Conservation (phyloP, 2,329 filamentous ascomycete species). For the Cladosporium phlei region DNA sequence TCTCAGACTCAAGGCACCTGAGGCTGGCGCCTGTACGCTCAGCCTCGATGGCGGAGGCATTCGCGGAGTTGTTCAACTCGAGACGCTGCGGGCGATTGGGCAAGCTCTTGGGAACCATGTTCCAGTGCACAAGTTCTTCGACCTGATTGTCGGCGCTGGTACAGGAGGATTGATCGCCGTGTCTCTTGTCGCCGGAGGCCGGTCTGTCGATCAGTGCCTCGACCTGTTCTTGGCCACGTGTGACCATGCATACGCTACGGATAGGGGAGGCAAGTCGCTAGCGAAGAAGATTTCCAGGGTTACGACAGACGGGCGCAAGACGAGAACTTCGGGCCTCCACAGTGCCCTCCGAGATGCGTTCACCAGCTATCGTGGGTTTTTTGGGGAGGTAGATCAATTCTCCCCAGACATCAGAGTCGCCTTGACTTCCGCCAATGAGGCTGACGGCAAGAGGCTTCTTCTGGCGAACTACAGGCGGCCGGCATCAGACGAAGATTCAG, state of each 20-base stretch:
- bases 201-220: conserved; percentile 23
- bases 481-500: too few species aligned
- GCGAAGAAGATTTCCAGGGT: too few species aligned
- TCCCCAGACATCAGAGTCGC: too few species aligned
- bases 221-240: conserved; percentile 36
- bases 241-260: conserved; percentile 27
- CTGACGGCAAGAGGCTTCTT: too few species aligned
- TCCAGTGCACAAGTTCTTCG: conserved; percentile 34
- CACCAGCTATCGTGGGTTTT: too few species aligned
- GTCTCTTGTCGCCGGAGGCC: neutral
- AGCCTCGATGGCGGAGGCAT: conserved; percentile 39
- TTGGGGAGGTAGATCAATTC: too few species aligned
- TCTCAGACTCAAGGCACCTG: conserved; percentile 26
- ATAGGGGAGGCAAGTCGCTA: too few species aligned
- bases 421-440: too few species aligned
- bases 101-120: conserved; percentile 33
- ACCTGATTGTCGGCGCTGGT: neutral
- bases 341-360: too few species aligned
- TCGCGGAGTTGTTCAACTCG: conserved; percentile 43
- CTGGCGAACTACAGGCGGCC: too few species aligned
- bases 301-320: too few species aligned
- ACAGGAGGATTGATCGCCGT: neutral
- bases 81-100: conserved; percentile 40
- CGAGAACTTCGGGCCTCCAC: too few species aligned
- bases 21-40: conserved; percentile 27